These are phyloP conservation scores for Pittosporum tobira DNA, from an alignment of 129 eudicot species.

Conservation along the genomic window DNA sequence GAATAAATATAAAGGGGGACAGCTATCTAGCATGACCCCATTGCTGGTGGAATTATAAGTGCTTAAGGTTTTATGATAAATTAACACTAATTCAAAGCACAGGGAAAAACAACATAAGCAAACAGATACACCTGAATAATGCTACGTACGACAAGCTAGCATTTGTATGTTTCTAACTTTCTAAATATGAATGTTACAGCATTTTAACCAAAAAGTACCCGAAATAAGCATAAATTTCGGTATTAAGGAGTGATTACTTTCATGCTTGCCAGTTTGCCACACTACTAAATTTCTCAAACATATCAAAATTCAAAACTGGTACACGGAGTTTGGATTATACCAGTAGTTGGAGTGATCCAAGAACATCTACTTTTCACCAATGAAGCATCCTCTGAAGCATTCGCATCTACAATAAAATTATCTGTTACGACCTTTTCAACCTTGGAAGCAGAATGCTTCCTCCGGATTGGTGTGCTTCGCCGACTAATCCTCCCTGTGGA, in stretches of 20 bases:
- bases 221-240: too few species aligned
- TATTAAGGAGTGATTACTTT: too few species aligned
- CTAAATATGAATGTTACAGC: too few species aligned
- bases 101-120: too few species aligned
- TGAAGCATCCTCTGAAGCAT: constrained; percentile 21
- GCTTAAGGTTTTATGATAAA: too few species aligned
- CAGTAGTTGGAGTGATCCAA: constrained; percentile 88
- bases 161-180: too few species aligned
- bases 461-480: constrained; percentile 22
- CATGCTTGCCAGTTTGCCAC: background rate
- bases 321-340: constrained; percentile 19
- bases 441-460: constrained; percentile 25
- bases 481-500: constrained; percentile 64
- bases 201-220: too few species aligned
- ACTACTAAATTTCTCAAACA: background rate
- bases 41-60: too few species aligned
- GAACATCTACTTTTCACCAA: constrained; percentile 63
- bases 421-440: constrained; percentile 24
- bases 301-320: background rate
- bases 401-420: constrained; percentile 18
- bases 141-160: background rate
- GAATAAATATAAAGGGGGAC: too few species aligned
- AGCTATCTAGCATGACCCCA: too few species aligned
- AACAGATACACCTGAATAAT: too few species aligned
- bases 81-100: too few species aligned